Evolutionary conservation across 176 grass and related monocot species (phyloP).

Genomic region (Guadua angustifolia): DNA sequence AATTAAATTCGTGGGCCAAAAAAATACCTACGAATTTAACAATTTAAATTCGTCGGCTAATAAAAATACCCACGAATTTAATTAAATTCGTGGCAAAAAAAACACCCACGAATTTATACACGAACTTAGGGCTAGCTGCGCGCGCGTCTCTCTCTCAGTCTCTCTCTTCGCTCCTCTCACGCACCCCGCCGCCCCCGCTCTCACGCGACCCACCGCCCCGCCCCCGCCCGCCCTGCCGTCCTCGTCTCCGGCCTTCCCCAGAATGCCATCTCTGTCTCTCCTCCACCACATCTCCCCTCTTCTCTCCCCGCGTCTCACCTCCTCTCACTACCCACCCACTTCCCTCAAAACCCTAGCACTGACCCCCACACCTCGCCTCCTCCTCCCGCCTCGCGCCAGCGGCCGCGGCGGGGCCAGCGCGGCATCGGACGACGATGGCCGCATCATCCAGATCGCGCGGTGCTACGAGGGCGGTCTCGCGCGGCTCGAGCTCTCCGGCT

Average conservation of each 20-base stretch:
- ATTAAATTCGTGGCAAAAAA: too few species aligned
- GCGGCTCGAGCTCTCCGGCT: conserved; percentile 60
- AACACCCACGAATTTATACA: too few species aligned
- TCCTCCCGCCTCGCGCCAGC: not conserved
- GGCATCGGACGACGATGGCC: not conserved
- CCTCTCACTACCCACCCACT: not conserved
- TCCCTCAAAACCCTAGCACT: conserved; percentile 17
- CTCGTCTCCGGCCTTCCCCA: not conserved
- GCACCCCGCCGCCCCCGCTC: too few species aligned
- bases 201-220: too few species aligned
- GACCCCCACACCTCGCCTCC: not conserved
- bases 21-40: too few species aligned
- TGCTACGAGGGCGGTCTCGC: conserved; percentile 74
- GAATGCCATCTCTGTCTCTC: conserved; percentile 40
- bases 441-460: conserved; percentile 58
- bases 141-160: too few species aligned
- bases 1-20: too few species aligned
- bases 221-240: not conserved
- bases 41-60: too few species aligned
- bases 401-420: not conserved
- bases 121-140: too few species aligned
- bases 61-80: too few species aligned
- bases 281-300: conserved; percentile 14
- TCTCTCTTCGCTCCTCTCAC: too few species aligned
- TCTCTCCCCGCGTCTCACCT: not conserved